Conservation (phyloP, 75 land plant species). For the Sequoiadendron giganteum region DNA sequence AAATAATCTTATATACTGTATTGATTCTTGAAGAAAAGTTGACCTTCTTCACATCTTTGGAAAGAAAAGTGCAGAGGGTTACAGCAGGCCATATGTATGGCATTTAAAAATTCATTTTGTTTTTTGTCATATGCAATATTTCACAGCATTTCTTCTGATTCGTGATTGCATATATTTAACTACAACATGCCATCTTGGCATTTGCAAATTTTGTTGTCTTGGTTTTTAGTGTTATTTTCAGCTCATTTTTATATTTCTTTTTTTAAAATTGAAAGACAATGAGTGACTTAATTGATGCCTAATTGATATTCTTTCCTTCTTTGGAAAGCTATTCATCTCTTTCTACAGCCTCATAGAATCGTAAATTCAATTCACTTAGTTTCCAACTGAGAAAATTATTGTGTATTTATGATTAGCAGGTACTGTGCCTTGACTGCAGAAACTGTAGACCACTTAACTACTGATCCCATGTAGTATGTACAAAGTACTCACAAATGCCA, state of each 20-base stretch:
- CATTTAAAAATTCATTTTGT: not conserved
- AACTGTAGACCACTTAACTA: not conserved
- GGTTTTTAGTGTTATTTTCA: not conserved
- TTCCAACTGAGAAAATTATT: too few relatives aligned
- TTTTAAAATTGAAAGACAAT: not conserved
- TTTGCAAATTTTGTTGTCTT: not conserved
- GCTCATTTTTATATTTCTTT: not conserved
- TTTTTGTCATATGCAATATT: not conserved
- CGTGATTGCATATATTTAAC: not conserved
- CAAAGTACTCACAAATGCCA: not conserved
- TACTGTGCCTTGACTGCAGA: not conserved
- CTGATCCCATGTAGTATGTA: not conserved
- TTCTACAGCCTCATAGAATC: not conserved
- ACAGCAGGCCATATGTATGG: not conserved
- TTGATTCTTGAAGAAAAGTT: not conserved
- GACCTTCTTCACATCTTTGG: not conserved
- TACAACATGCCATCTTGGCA: not conserved
- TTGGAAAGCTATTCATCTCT: not conserved
- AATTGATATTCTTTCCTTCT: not conserved
- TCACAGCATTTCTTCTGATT: not conserved
- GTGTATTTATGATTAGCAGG: not conserved
- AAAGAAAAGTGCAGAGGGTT: not conserved
- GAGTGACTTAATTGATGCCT: not conserved
- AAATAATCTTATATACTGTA: not conserved
- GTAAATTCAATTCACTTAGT: not conserved